A percentile compares a stretch with the other conserved stretches of the same genome.
These are phyloP conservation scores for Mortierella sp. DNA, from an alignment of 371 early-diverging fungal genomes.

Conservation along the genomic window DNA sequence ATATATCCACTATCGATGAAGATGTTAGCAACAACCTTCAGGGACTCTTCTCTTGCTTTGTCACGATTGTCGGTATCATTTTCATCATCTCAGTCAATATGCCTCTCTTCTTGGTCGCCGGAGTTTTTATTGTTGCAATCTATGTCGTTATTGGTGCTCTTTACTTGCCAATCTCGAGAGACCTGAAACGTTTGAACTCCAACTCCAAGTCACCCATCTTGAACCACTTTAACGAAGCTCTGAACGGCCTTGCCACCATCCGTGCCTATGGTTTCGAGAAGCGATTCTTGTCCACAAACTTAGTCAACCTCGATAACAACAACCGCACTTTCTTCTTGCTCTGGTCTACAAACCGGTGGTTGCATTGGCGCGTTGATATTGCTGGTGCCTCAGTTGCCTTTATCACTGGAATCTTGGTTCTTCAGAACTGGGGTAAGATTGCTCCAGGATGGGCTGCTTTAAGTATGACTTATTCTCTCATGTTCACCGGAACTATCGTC, in stretches of 20 bases:
- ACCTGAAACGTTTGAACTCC: slow-evolving; percentile 86
- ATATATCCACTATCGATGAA: slow-evolving; percentile 65
- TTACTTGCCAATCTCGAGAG: slow-evolving; percentile 83
- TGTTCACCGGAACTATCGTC: slow-evolving; percentile 74
- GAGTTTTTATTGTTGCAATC: slow-evolving; percentile 46
- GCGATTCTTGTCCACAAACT: slow-evolving; percentile 60
- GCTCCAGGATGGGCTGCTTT: slow-evolving; percentile 81
- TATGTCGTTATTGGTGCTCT: slow-evolving; percentile 67
- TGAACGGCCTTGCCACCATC: slow-evolving; percentile 58
- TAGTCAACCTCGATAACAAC: slow-evolving; percentile 62
- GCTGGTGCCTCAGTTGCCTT: slow-evolving; percentile 80
- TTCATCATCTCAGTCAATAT: slow-evolving; percentile 69
- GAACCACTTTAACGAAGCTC: slow-evolving; percentile 81
- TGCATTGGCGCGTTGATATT: slow-evolving; percentile 81
- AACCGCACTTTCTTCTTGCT: slow-evolving; percentile 74
- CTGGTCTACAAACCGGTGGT: slow-evolving; percentile 82
- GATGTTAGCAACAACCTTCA: slow-evolving; percentile 60
- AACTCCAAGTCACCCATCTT: slow-evolving; percentile 82
- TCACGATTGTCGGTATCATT: slow-evolving; percentile 73
- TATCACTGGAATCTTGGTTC: slow-evolving; percentile 60
- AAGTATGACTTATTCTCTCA: slow-evolving; percentile 77
- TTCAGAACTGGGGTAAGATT: slow-evolving; percentile 61
- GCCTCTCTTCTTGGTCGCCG: slow-evolving; percentile 70
- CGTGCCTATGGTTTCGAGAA: slow-evolving; percentile 62
- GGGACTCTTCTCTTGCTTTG: slow-evolving; percentile 56